These are phyloP conservation scores for Eutrema japonicum DNA, from an alignment of 345 rosid species.

Conservation along the genomic window DNA sequence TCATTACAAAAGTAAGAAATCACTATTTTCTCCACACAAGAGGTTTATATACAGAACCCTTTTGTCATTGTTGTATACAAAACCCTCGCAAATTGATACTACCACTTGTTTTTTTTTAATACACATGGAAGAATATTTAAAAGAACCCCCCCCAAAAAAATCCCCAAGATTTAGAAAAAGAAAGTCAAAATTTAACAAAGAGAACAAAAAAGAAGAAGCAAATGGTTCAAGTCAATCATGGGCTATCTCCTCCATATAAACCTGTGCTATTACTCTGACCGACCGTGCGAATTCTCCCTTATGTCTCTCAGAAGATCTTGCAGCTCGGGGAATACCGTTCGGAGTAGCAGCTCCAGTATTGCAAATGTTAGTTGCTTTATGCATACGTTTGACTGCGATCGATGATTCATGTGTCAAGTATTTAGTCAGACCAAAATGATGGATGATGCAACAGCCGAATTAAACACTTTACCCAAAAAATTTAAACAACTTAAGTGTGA, in stretches of 20 bases:
- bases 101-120: constrained; percentile 31
- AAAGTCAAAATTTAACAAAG: constrained; percentile 24
- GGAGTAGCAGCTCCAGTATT: constrained; percentile 66
- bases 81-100: constrained; percentile 31
- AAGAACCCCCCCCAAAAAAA: constrained; percentile 22
- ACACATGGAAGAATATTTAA: constrained; percentile 36
- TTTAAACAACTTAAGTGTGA: neutral
- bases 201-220: constrained; percentile 26
- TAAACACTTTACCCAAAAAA: neutral
- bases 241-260: constrained; percentile 36
- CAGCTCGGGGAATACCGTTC: constrained; percentile 91
- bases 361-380: constrained; percentile 87
- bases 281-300: constrained; percentile 51
- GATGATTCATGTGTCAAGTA: neutral
- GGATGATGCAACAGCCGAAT: constrained; percentile 21
- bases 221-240: constrained; percentile 35
- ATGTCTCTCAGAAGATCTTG: constrained; percentile 67
- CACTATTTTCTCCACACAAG: constrained; percentile 11
- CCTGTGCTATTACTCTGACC: constrained; percentile 28
- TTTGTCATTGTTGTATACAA: constrained; percentile 30
- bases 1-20: constrained; percentile 15
- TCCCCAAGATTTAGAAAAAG: constrained; percentile 11
- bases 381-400: constrained; percentile 85
- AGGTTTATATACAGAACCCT: constrained; percentile 37
- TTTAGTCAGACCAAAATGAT: constrained; percentile 15